These are phyloP conservation scores for Straminergon stramineum DNA, from an alignment of 225 moss, liverwort and hornwort genomes.

Conservation along the genomic window DNA sequence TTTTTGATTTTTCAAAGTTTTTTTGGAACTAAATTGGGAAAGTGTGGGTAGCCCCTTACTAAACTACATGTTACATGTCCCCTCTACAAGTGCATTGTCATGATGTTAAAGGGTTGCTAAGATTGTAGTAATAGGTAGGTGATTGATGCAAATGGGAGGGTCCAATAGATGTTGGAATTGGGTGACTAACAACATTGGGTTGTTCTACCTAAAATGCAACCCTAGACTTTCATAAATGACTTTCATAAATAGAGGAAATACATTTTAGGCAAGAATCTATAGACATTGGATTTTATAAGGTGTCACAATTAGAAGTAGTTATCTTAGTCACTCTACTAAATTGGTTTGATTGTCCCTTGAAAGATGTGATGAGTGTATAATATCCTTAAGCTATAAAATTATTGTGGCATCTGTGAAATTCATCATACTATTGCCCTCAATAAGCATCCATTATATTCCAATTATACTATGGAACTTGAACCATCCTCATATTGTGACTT, in stretches of 20 bases:
- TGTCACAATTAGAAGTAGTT: not conserved
- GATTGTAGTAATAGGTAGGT: too few species aligned
- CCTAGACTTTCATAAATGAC: not conserved
- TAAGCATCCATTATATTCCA: not conserved
- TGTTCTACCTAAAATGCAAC: not conserved
- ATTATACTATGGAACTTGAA: not conserved
- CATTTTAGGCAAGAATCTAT: not conserved
- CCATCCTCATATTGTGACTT: not conserved
- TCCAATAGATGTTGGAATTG: too few species aligned
- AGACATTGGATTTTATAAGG: not conserved
- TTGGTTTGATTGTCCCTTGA: not conserved
- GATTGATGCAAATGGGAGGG: too few species aligned
- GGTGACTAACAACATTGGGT: too few species aligned
- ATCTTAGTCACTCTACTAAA: not conserved
- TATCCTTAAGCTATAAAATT: not conserved
- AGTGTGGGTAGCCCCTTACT: too few species aligned
- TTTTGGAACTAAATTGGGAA: too few species aligned
- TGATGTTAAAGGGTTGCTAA: too few species aligned
- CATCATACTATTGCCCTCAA: not conserved
- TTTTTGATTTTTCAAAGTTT: too few species aligned
- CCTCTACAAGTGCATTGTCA: too few species aligned
- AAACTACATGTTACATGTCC: too few species aligned
- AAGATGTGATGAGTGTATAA: not conserved
- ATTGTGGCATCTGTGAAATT: not conserved
- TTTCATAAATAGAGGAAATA: rapidly evolving